phyloP scores from a whole-genome alignment of 257 asterid species.

The Rhazya stricta region DNA sequence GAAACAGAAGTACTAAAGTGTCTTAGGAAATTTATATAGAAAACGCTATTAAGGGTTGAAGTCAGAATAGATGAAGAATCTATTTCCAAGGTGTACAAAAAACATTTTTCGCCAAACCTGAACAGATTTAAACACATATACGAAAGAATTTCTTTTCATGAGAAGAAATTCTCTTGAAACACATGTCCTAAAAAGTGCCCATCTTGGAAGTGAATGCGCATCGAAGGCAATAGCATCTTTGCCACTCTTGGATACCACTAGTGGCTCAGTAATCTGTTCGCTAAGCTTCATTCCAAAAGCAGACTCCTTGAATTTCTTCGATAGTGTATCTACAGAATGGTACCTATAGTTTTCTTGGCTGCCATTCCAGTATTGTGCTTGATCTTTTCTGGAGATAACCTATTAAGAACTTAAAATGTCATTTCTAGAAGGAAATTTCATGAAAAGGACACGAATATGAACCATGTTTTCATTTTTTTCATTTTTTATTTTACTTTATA shows the following conservation, averaged over 20 bases:
- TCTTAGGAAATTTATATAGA: constrained; percentile 42
- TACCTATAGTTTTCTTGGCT: constrained; percentile 28
- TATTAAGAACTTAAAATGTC: constrained; percentile 13
- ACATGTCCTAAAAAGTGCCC: constrained; percentile 10
- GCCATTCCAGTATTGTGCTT: constrained; percentile 46
- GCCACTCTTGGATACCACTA: constrained; percentile 6
- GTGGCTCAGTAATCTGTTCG: constrained; percentile 32
- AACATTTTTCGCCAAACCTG: neutral
- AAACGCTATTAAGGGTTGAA: neutral
- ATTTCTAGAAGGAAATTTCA: neutral
- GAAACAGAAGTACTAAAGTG: constrained; percentile 23
- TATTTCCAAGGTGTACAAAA: neutral
- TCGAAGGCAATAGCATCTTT: constrained; percentile 5
- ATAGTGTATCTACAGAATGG: constrained; percentile 31
- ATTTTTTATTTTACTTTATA: too few relatives aligned
- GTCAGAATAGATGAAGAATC: neutral
- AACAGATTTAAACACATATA: neutral
- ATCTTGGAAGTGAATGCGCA: neutral
- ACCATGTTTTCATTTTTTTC: too few relatives aligned
- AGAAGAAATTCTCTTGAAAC: constrained; percentile 10
- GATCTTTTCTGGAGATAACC: constrained; percentile 55
- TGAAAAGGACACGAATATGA: neutral
- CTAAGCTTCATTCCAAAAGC: constrained; percentile 25
- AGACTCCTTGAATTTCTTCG: constrained; percentile 33
- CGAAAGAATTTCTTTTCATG: constrained; percentile 9